Evolutionary conservation across 495 filamentous ascomycete species (phyloP), one percentile per base, ranked within the genome.

Genomic region (Penicillium argentinense): DNA sequence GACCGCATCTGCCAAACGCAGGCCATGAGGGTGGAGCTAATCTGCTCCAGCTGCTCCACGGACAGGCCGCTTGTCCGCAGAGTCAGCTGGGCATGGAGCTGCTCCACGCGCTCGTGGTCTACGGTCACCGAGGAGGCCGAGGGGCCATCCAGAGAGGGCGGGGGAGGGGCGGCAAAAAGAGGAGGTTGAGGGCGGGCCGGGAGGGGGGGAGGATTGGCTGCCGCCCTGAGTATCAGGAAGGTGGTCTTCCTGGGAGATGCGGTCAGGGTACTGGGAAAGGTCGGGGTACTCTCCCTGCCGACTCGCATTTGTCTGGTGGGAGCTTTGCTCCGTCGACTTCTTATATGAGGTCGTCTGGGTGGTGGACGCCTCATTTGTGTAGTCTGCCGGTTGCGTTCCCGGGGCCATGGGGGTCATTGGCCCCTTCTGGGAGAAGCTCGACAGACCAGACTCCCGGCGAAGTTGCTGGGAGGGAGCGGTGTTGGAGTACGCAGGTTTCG

Each of bases 31-130:
- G 81, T 82, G n/a, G 91, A 83, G 60, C 89, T 88, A 61, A 95
- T 81, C 63, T 96, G 91, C 70, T 97, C 92, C 22, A 98, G 75
- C 63, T 98, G 95, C 68, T 97, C 93, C 28, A 98, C 84, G 2
- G 82, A 86, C 68, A 83, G 91, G 0, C 91, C 91, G 30, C 84
- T 85, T 6, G 87, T 88, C 23, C 77, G 75, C 12, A 78, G 63
- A 1, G 81, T 79, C 16, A 96, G 65, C 21, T 76, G 62, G 0
- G 72, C 54, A 40, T 86, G 75, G 25, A 95, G 74, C 11, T 71
- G 56, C 8, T 75, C 60, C 28, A 87, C 60, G 27, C 74, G 68
- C 0, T 56, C 47, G 7, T 78, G 73, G 56, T 91, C 81, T 30
- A 91, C 46, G 24, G 86, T 72, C 13, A 86, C 51, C 41, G 60